Base-by-base conservation (phyloP, 371 early-diverging fungal genomes). In the Apophysomyces trapeziformis region DNA sequence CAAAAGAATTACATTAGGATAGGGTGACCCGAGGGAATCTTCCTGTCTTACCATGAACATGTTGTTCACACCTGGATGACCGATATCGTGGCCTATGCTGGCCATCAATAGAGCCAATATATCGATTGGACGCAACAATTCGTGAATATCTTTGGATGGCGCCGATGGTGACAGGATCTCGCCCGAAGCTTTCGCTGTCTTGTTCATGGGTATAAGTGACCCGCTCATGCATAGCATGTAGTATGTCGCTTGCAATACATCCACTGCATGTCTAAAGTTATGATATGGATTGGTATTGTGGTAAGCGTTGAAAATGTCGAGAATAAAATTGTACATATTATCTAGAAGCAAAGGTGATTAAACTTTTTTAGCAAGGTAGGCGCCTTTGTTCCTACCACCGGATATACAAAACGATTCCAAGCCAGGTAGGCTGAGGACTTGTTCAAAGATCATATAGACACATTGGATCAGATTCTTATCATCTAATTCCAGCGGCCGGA, bases 1-100 rank as follows among this genome's bases (percentile, higher is more conserved):
- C 32, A 26, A 26, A 26, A 26, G 32, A 26, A 26, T 26, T 26
- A 2, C 32, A 26, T 26, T 26, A 26, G 32, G 3, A 26, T 26
- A 26, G 32, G 1, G 32, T 2, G 32, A 26, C 32, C 32, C 32
- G 32, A 26, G 32, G 2, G 32, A 26, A 26, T 26, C 32, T 26
- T 26, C 32, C 32, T 26, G 1, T 26, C 32, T 70, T 79, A 86
- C 87, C 88, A 93, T 84, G 65, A 92, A 92, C 68, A 80, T 83
- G 63, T 94, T 95, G 72, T 90, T 94, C 21, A 94, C 89, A 37
- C 95, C 94, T 9, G 94, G 95, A 75, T 95, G 95, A 13, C 93
- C 93, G 13, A 93, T 82, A 76, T 95, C 95, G 72, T 95, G 95
- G 35, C 92, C 91, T 60, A 93, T 78, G 57, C 91, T 88, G 8